These are phyloP conservation scores for Chrysopogon serrulatus DNA, from an alignment of 176 grass and related monocot genomes.

Conservation along the genomic window DNA sequence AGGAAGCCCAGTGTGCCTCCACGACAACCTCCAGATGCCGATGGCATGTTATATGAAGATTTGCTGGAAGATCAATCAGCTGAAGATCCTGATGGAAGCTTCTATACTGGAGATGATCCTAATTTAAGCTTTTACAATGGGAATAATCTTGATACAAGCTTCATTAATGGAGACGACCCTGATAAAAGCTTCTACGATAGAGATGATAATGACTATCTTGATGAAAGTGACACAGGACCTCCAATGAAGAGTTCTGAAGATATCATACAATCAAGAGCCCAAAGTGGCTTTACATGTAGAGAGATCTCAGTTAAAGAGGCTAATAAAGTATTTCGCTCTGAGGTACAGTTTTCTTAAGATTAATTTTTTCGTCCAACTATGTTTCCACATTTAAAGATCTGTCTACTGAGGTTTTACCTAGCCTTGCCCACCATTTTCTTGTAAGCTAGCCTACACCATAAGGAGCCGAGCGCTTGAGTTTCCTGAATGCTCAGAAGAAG, in stretches of 20 bases:
- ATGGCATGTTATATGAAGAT: slow-evolving; percentile 29
- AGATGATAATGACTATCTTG: slow-evolving; percentile 22
- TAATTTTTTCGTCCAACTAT: background rate
- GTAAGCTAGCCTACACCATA: background rate
- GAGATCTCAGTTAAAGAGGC: slow-evolving; percentile 65
- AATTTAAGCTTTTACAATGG: slow-evolving; percentile 34
- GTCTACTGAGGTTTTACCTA: background rate
- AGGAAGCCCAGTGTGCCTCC: slow-evolving; percentile 35
- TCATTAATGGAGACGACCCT: slow-evolving; percentile 22
- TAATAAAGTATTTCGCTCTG: slow-evolving; percentile 40
- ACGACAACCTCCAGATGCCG: background rate
- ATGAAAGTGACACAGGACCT: slow-evolving; percentile 32
- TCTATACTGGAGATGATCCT: slow-evolving; percentile 42
- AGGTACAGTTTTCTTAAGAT: slow-evolving; percentile 40
- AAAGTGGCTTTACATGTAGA: slow-evolving; percentile 65
- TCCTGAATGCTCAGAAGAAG: background rate
- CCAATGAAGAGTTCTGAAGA: slow-evolving; percentile 57
- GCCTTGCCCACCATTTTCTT: background rate
- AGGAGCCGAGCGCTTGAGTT: background rate
- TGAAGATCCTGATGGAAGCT: slow-evolving; percentile 46
- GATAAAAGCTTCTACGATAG: slow-evolving; percentile 55
- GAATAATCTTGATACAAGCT: slow-evolving; percentile 25
- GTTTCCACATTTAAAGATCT: background rate
- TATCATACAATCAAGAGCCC: slow-evolving; percentile 43
- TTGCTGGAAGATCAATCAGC: slow-evolving; percentile 31